Evolutionary conservation across 2,329 filamentous ascomycete species (phyloP), one percentile per base, ranked within the genome.

Genomic region (Arthrobotrys musiformis): DNA sequence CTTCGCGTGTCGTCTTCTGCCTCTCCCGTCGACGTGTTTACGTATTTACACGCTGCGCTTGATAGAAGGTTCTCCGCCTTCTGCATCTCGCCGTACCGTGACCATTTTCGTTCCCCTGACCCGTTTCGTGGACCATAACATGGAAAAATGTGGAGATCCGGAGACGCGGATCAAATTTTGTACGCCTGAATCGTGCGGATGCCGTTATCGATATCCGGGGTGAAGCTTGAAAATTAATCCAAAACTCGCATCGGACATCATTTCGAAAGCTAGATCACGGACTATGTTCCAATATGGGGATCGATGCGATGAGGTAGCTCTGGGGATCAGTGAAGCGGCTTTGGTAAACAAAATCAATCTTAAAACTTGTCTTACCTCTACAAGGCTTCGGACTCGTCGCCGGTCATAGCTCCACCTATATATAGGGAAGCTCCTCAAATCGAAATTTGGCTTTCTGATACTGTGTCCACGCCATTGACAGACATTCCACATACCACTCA

Each of bases 181-280:
- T 54, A 40, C 37, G 40, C 63, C 70, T 8, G 17, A 61, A 19
- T 19, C 26, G 9, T 19, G 24, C 17, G 44, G 70, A 19, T 62
- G 54, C 61, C 54, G 54, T 75, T 75, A 62, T 56, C 35, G 40
- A 62, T 54, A 68, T 75, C 62, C 70, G 62, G 62, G 63, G 63
- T 9, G 6, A 17, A 60, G 24, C 35, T 56, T 37, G 4, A 24
- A 33, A 22, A 33, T 35, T 40, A 44, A 40, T 72, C 26, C 37
- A 48, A 33, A 56, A 58, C 19, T 48, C 44, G 44, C 44, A 48
- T 48, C 44, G 44, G 11, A 48, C 44, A 24, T 24, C 6, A 22
- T 11, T 24, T 24, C 19, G 44, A 48, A 48, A 48, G 19, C 19
- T 40, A 28, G 7, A 15, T 3, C 4, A 35, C 17, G 5, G n/a